Conservation (phyloP, 1,284 basidiomycete genomes). For the Cerioporus squamosus region DNA sequence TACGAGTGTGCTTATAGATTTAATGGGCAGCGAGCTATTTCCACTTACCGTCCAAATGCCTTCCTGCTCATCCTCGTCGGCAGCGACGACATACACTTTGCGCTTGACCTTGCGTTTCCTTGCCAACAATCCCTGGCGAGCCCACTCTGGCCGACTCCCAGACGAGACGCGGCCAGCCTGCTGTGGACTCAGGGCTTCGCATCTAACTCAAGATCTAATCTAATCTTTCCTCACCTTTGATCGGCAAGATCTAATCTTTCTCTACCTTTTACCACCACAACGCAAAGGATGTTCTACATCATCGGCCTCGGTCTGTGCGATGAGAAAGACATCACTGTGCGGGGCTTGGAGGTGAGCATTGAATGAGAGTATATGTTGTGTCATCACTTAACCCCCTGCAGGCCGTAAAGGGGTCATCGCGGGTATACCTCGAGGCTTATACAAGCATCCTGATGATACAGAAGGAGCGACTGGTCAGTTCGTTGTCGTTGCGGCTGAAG, state of each 20-base stretch:
- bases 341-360: conserved; percentile 80
- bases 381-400: conserved; percentile 32
- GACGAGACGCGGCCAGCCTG: too few relatives aligned
- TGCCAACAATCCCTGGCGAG: too few relatives aligned
- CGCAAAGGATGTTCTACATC: conserved; percentile 82
- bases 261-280: neutral
- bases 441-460: conserved; percentile 92
- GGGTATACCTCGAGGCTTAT: conserved; percentile 95
- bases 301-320: conserved; percentile 92
- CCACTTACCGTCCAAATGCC: too few relatives aligned
- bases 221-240: neutral
- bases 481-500: neutral
- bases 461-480: conserved; percentile 80
- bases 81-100: too few relatives aligned
- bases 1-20: neutral
- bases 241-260: conserved; percentile 12
- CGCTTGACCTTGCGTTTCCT: too few relatives aligned
- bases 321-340: conserved; percentile 94
- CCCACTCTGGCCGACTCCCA: too few relatives aligned
- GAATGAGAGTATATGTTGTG: neutral
- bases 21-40: neutral
- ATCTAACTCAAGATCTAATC: conserved; percentile 9
- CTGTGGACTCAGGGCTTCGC: too few relatives aligned
- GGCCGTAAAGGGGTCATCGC: conserved; percentile 78
- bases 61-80: neutral